Evolutionary conservation across 768 basidiomycete genomes (phyloP).

Genomic region (Boletus coccyginus): DNA sequence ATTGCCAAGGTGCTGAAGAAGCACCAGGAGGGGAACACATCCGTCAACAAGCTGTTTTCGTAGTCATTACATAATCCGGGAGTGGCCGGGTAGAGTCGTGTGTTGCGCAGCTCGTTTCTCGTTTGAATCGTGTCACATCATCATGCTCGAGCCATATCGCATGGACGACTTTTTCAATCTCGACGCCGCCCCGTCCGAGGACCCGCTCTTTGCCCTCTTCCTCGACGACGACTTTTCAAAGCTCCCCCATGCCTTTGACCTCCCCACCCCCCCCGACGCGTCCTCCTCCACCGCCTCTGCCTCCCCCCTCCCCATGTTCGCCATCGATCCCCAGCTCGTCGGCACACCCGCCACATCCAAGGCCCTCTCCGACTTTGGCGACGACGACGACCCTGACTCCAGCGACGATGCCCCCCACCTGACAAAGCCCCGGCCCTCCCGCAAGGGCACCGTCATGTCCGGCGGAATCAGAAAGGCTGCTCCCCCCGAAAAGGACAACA

Average conservation of each 20-base stretch:
- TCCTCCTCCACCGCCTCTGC: slow-evolving; percentile 22
- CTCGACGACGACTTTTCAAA: slow-evolving; percentile 43
- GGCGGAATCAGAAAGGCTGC: slow-evolving; percentile 72
- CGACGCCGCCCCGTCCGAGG: slow-evolving; percentile 46
- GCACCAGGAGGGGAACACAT: slow-evolving; percentile 93
- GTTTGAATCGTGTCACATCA: no score
- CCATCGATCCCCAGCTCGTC: slow-evolving; percentile 78
- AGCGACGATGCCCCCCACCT: slow-evolving; percentile 22
- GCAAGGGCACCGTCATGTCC: slow-evolving; percentile 67
- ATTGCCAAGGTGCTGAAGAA: slow-evolving; percentile 97
- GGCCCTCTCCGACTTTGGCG: slow-evolving; percentile 41
- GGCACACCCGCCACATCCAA: slow-evolving; percentile 55
- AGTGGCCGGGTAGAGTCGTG: not conserved
- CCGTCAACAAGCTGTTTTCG: slow-evolving; percentile 91
- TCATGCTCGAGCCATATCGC: slow-evolving; percentile 14
- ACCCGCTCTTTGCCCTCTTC: slow-evolving; percentile 43
- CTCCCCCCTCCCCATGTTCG: slow-evolving; percentile 35
- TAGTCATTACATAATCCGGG: slow-evolving; percentile 15
- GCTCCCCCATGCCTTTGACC: slow-evolving; percentile 26
- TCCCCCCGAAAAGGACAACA: slow-evolving; percentile 34
- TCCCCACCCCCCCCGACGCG: slow-evolving; percentile 24
- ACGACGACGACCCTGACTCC: slow-evolving; percentile 34
- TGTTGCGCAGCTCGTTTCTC: no score
- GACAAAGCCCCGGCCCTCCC: slow-evolving; percentile 46
- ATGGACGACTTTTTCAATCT: slow-evolving; percentile 67